Conservation (phyloP, 495 filamentous ascomycete species). For the Aspergillus carlsbadensis region DNA sequence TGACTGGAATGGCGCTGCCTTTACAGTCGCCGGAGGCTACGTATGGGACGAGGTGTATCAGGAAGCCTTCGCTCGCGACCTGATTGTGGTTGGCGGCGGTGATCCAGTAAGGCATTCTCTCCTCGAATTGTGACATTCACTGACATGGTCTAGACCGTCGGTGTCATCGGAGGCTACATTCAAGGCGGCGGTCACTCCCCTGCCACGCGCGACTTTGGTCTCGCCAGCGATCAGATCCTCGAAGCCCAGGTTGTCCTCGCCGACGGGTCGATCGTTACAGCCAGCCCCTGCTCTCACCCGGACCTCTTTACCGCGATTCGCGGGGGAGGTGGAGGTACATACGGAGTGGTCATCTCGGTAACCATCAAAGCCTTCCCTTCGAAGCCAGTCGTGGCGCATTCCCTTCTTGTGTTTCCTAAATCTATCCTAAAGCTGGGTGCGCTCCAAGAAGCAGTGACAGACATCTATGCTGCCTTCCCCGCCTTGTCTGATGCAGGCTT, state of each 20-base stretch:
- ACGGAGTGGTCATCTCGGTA: slow-evolving; percentile 42
- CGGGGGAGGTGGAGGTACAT: slow-evolving; percentile 44
- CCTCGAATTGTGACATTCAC: background rate
- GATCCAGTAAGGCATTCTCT: slow-evolving; percentile 22
- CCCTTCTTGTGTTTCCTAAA: slow-evolving; percentile 15
- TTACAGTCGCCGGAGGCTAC: slow-evolving; percentile 36
- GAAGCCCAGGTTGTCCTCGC: slow-evolving; percentile 49
- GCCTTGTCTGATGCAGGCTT: slow-evolving; percentile 24
- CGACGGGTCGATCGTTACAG: slow-evolving; percentile 44
- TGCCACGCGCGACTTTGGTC: slow-evolving; percentile 25
- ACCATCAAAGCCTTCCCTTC: slow-evolving; percentile 40
- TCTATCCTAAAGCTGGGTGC: slow-evolving; percentile 10
- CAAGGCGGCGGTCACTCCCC: slow-evolving; percentile 38
- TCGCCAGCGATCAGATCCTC: slow-evolving; percentile 37
- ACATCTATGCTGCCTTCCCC: slow-evolving; percentile 17
- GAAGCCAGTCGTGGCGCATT: slow-evolving; percentile 18
- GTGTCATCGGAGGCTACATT: slow-evolving; percentile 35
- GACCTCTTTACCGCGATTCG: slow-evolving; percentile 60
- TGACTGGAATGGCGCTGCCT: slow-evolving; percentile 30
- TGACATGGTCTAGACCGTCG: slow-evolving; percentile 26
- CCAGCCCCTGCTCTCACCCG: slow-evolving; percentile 45
- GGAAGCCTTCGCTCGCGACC: slow-evolving; percentile 21
- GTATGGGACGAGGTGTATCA: slow-evolving; percentile 35
- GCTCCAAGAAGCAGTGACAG: slow-evolving; percentile 17
- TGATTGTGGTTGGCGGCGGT: slow-evolving; percentile 34